Percentiles rank a stretch among this genome's conserved stretches.
Evolutionary conservation across 75 land plant genomes (phyloP).

Genomic region (Pinus albicaulis): DNA sequence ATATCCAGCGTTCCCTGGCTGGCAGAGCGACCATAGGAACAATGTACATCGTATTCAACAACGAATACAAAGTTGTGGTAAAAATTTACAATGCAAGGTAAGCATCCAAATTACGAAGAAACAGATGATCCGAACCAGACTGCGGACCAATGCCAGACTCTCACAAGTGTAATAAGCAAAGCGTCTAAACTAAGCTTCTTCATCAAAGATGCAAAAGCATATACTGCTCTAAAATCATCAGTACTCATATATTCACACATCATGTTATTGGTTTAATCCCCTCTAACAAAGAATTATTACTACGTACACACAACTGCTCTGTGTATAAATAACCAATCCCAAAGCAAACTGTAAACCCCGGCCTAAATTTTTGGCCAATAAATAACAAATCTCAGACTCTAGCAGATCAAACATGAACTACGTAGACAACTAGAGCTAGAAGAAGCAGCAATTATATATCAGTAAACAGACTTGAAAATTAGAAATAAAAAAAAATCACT

Average conservation of each 20-base stretch:
- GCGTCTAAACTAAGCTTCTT: too few relatives aligned
- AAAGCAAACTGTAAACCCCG: constrained; percentile 1
- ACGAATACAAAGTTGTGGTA: background rate
- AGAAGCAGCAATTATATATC: too few relatives aligned
- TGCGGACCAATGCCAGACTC: background rate
- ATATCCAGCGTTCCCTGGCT: background rate
- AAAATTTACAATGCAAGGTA: background rate
- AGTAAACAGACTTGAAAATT: background rate
- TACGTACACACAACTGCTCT: constrained; percentile 10
- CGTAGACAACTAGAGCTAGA: too few relatives aligned
- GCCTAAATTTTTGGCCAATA: background rate
- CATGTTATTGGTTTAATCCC: constrained; percentile 2
- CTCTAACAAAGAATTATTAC: background rate
- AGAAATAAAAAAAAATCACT: background rate
- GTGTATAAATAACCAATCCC: background rate
- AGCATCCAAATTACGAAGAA: background rate
- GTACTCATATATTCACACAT: constrained; percentile 3
- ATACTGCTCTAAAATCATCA: background rate
- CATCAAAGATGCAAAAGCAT: background rate
- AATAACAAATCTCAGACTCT: constrained; percentile 9
- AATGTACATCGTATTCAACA: background rate
- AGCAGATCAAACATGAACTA: background rate
- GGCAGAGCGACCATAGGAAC: too few relatives aligned
- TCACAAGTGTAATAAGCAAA: too few relatives aligned
- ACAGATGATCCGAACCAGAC: background rate